Base-by-base conservation (phyloP, 1,284 basidiomycete genomes). In the Ganoderma multipileum region DNA sequence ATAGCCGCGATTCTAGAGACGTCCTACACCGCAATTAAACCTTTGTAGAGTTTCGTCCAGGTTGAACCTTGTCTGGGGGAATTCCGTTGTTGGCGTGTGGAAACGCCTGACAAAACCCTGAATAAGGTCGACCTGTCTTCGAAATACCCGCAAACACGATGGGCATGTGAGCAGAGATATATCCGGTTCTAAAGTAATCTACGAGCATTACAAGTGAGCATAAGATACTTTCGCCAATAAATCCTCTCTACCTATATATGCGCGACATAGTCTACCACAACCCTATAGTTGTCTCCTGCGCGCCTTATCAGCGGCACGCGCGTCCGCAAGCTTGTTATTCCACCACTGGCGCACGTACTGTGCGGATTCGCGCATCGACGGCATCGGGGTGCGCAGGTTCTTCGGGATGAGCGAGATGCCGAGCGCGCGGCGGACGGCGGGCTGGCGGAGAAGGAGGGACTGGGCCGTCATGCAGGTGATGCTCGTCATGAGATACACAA, bases 401-500 rank as follows among this genome's bases (percentile, higher is more conserved):
- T 71, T 33, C 9, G 84, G 81, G 14, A 86, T 73, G 28, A 80
- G 70, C 0, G 87, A 87, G 68, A 92, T 87, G 55, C 80, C 74
- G 39, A 91, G 76, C 2, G 76, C 69, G 36, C 78, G 72, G 55
- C 90, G 88, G 58, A 91, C 75, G 12, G 81, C 75, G 14, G 85
- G 81, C 12, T 77, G 72, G 60, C 87, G 86, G 41, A 91, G 77
- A 20, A 86, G 30, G 2, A 82, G 65, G 2, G 86, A 84, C 76
- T 91, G 89, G 1, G 79, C 26, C 7, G 81, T 78, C 63, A 86
- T 85, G 28, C 81, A 76, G 28, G 74, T 61, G 57, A 84, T 82
- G 11, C 85, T 85, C 7, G 86, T 83, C 33, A 86, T 75, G 74
- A 94, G 84, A 73, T 90, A 89, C 7, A 93, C 77, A 69, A 91